phyloP scores from a whole-genome alignment of 176 grass and related monocot species.

The Musa acuminata region DNA sequence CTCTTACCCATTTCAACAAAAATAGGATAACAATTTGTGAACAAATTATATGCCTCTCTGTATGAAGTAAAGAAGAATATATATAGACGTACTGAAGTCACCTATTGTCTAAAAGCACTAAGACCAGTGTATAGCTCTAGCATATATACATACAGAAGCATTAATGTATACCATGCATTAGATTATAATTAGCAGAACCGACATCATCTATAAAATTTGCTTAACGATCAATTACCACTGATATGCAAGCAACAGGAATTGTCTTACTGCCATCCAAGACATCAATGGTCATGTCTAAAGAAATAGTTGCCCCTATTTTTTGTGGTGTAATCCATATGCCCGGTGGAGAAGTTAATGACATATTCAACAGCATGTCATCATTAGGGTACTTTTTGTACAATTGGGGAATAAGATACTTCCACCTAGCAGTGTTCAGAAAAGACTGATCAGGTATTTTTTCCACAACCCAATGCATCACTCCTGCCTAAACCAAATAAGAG shows the following conservation, averaged over 20 bases:
- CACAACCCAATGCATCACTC: constrained; percentile 58
- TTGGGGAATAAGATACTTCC: constrained; percentile 73
- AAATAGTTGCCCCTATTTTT: constrained; percentile 52
- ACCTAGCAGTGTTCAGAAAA: constrained; percentile 78
- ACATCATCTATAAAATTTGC: background rate
- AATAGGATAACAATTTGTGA: background rate
- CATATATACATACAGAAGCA: background rate
- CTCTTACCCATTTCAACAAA: background rate
- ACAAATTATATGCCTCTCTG: no score
- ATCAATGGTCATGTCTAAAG: constrained; percentile 52
- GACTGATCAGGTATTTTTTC: constrained; percentile 69
- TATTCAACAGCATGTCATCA: constrained; percentile 66
- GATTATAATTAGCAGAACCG: background rate
- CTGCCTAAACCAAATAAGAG: constrained; percentile 45
- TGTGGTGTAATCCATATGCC: constrained; percentile 50
- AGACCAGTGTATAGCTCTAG: background rate
- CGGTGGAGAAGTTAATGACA: constrained; percentile 70
- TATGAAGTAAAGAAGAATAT: no score
- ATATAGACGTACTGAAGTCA: no score
- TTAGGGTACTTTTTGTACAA: constrained; percentile 66
- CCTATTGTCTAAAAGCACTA: no score
- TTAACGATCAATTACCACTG: constrained; percentile 39
- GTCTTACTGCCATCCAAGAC: constrained; percentile 48
- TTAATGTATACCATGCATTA: background rate
- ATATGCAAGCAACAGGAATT: constrained; percentile 75